Evolutionary conservation across 306 rosid genomes (phyloP).

Genomic region (Pyrus pyrifolia): DNA sequence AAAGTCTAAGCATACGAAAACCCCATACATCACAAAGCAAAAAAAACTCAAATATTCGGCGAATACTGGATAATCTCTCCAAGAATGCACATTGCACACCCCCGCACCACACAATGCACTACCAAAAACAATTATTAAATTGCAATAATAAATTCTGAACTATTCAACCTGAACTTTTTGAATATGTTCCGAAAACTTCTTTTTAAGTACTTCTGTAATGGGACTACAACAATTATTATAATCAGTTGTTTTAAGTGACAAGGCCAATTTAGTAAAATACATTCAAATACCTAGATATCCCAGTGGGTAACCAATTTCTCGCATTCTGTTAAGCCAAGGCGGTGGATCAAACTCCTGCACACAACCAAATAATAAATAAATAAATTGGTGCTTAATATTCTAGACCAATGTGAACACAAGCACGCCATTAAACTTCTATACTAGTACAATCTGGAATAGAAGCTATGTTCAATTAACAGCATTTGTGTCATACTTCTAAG

Average conservation of each 20-base stretch:
- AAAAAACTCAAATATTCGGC: not conserved
- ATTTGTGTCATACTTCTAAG: slow-evolving; percentile 1
- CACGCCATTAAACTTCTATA: not conserved
- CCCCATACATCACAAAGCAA: not conserved
- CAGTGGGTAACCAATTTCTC: slow-evolving; percentile 93
- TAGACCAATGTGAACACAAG: not conserved
- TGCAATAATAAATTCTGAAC: no score
- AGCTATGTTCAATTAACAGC: not conserved
- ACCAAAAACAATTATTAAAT: not conserved
- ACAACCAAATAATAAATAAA: not conserved
- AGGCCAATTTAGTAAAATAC: slow-evolving; percentile 10
- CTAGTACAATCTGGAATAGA: not conserved
- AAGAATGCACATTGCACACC: not conserved
- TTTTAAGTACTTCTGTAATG: not conserved
- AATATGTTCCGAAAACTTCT: no score
- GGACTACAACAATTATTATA: not conserved
- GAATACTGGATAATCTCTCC: not conserved
- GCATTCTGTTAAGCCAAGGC: slow-evolving; percentile 98
- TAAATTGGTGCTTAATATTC: not conserved
- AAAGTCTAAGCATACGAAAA: not conserved
- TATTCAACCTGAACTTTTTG: no score
- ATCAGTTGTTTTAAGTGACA: not conserved
- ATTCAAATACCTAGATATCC: slow-evolving; percentile 79
- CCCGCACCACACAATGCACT: not conserved
- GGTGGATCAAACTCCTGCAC: slow-evolving; percentile 96